Evolutionary conservation across 176 grass and related monocot genomes (phyloP), one percentile per base, ranked within the genome.

Genomic region (Saccharum spontaneum): DNA sequence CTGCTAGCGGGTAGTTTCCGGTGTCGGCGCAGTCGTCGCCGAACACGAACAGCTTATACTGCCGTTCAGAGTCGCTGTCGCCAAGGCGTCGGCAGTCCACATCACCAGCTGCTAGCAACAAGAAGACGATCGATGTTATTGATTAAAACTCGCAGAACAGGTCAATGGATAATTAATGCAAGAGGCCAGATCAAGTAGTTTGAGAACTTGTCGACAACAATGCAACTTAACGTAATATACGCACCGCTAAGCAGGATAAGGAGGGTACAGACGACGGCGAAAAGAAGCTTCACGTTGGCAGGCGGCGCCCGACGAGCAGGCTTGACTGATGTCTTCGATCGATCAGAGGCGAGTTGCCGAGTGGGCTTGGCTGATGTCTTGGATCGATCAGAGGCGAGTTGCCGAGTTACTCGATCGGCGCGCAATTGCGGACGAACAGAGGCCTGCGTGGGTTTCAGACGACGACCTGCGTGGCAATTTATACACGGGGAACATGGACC

Each of bases 11-110:
- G 76, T 74, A 64, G 82, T 89, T 89, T 8, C 87, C 82, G 1
- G 76, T 85, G 76, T 89, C 87, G 9, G 28, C 82, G 69, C 69
- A 89, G 2, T 71, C 79, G 4, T 84, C 82, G 13, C 87, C 87
- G 60, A 89, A 89, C 87, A 88, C 77, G 76, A 80, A 85, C 82
- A 89, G 12, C 28, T 66, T 75, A 8, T 85, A 75, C 87, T 49
- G 16, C n/a, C 14, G 46, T 18, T 5, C 57, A 0, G 22, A 26
- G 36, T 24, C 15, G 10, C 9, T 26, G 40, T 22, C 62, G 8
- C 61, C 23, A 14, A 36, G 78, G 10, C 62, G 78, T 62, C 43
- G 74, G 9, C 16, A 46, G 46, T 80, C 82, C 61, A 61, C 82
- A 31, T 37, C n/a, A 17, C 49, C 59, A 44, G 45, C 87, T 79